Base-by-base conservation (phyloP, 805 yeast genomes). In the Myxozyma geophila region DNA sequence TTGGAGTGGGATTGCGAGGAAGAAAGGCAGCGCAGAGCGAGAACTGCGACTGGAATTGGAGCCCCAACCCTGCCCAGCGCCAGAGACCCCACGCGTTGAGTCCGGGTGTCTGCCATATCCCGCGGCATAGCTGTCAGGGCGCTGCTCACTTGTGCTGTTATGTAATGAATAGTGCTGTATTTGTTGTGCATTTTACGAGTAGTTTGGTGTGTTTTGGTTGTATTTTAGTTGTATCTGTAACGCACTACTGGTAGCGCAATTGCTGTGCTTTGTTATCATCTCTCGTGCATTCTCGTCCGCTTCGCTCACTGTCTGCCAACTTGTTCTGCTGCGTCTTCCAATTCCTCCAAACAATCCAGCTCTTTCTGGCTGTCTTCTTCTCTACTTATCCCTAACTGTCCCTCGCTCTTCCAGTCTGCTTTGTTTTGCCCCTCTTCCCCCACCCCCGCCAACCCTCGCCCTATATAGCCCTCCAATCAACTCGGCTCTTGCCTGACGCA, bases 41-140 rank as follows among this genome's bases (percentile, higher is more conserved):
- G 55, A 17, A 36, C 37, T 7, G 40, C 44, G 41, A 43, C 15
- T n/a, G 19, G 28, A 28, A 28, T 28, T 5, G 28, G 28, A 9
- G n/a, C 48, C 43, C 50, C 8, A 17, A 44, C 6, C 58, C 51
- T 10, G 33, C 40, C 35, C 41, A 10, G 43, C 5, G 35, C 28
- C 40, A 4, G 28, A 28, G 28, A 28, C 58, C 51, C 44, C 58
- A 33, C 58, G 51, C 47, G 36, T 28, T 3, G 28, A 28, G 28
- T 33, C 58, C 58, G 58, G 58, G 58, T 54, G 58, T 54, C 58
- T 54, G 58, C 57, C 49, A 53, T 54, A 50, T 51, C 58, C 51
- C 58, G 12, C 58, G 19, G 23, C 19, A n/a, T n/a, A 13, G 21
- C 47, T 43, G 21, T 4, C 3, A 46, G 33, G 28, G 28, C 7